Percentiles rank a stretch among this genome's conserved stretches.
Conservation (phyloP, 176 grass and related monocot species). For the Saccharum spontaneum region DNA sequence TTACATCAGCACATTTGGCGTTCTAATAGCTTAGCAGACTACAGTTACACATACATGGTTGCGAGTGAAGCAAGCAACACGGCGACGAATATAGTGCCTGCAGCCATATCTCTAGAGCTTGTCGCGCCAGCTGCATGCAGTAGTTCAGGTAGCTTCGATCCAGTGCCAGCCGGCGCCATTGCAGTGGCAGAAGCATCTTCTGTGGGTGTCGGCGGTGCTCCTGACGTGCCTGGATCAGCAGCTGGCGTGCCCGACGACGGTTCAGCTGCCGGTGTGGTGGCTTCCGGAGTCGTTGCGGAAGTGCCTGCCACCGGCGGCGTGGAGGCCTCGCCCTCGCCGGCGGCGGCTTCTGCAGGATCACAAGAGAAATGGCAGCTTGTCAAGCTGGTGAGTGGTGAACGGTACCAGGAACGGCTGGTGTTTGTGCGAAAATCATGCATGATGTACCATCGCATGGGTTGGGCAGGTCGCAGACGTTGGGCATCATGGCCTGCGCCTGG, state of each 20-base stretch:
- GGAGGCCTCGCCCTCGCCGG: not conserved
- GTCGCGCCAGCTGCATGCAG: constrained; percentile 23
- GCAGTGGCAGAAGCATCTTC: not conserved
- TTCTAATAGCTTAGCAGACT: not conserved
- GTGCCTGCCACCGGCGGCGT: not conserved
- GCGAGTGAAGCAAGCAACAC: constrained; percentile 38
- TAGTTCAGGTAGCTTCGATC: constrained; percentile 45
- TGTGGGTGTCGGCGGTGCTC: not conserved
- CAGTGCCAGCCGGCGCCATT: not conserved
- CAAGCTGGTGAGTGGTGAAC: not conserved
- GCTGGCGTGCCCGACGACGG: not conserved
- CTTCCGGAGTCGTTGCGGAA: constrained; percentile 1
- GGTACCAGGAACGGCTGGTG: not conserved
- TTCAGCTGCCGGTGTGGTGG: constrained; percentile 1
- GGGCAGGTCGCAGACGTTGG: constrained; percentile 79
- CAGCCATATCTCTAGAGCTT: constrained; percentile 13
- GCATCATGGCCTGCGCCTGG: constrained; percentile 72
- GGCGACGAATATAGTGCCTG: constrained; percentile 17
- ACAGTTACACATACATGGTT: constrained; percentile 30
- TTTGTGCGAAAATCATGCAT: not conserved
- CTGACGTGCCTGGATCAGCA: constrained; percentile 11
- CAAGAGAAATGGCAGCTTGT: not conserved
- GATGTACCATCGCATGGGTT: constrained; percentile 64
- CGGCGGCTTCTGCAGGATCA: not conserved
- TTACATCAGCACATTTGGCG: constrained; percentile 31